Evolutionary conservation across 179 eudicot species (phyloP).

Genomic region (Silene coronaria): DNA sequence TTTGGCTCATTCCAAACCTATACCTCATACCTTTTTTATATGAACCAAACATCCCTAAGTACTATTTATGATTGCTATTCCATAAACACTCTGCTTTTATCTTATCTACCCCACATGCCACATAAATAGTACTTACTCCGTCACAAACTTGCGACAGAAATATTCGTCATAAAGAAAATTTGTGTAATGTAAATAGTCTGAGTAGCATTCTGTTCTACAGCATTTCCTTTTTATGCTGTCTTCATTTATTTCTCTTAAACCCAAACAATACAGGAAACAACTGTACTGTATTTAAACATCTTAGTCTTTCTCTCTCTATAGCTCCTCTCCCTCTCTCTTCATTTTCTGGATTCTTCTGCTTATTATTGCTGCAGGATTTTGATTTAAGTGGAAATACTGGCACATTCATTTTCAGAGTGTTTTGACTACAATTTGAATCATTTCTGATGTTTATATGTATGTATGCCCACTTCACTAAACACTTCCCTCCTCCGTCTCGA

Average conservation of each 20-base stretch:
- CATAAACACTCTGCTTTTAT: no score
- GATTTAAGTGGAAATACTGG: not conserved
- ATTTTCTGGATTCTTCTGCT: not conserved
- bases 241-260: not conserved
- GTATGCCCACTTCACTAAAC: constrained; percentile 1
- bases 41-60: no score
- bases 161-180: no score
- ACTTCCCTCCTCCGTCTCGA: not conserved
- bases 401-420: not conserved
- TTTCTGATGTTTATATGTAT: not conserved
- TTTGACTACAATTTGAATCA: not conserved
- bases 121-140: no score
- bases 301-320: not conserved
- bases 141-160: no score
- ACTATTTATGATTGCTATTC: no score
- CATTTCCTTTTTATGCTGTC: not conserved
- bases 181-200: no score
- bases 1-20: no score
- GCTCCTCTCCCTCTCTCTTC: not conserved
- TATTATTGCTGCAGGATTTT: not conserved
- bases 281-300: not conserved
- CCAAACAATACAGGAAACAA: not conserved
- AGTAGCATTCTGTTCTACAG: not conserved
- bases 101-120: no score
- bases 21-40: no score